These are phyloP conservation scores for Artemisia tridentata DNA, from an alignment of 129 eudicot species.

Conservation along the genomic window DNA sequence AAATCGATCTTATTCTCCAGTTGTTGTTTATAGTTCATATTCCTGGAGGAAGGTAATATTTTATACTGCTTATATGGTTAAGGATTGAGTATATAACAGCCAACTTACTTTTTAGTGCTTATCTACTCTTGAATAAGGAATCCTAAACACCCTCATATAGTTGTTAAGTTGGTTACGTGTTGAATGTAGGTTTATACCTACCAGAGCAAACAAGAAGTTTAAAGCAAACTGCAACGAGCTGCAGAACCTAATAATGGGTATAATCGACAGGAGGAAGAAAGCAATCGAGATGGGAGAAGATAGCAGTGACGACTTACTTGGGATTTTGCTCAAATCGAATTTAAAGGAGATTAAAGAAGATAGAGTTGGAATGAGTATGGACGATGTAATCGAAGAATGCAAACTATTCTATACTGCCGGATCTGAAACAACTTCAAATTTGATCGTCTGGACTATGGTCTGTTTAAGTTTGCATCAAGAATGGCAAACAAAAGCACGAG, in stretches of 20 bases:
- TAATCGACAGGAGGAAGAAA: slow-evolving; percentile 25
- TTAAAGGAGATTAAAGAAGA: slow-evolving; percentile 26
- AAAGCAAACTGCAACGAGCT: slow-evolving; percentile 22
- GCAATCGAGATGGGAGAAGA: slow-evolving; percentile 26
- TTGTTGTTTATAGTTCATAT: slow-evolving; percentile 8
- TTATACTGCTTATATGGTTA: too few species aligned
- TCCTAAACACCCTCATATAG: too few species aligned
- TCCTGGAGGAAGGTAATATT: slow-evolving; percentile 44
- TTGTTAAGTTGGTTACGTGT: too few species aligned
- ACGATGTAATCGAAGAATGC: slow-evolving; percentile 47
- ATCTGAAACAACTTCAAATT: slow-evolving; percentile 39
- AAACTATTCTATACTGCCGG: slow-evolving; percentile 50
- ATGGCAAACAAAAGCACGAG: slow-evolving; percentile 43
- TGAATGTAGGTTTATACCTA: slow-evolving; percentile 36
- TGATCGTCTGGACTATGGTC: slow-evolving; percentile 44
- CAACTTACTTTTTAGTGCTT: too few species aligned
- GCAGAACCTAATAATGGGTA: background rate
- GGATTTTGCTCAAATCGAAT: slow-evolving; percentile 33
- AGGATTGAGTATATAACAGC: too few species aligned
- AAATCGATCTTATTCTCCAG: slow-evolving; percentile 20
- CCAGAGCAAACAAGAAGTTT: slow-evolving; percentile 35
- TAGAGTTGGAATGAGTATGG: slow-evolving; percentile 31
- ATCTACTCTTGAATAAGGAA: too few species aligned
- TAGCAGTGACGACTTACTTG: slow-evolving; percentile 28
- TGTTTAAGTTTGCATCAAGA: slow-evolving; percentile 37